These are phyloP conservation scores for Yamadazyma jaroonii DNA, from an alignment of 1,139 yeast genomes.

Conservation along the genomic window DNA sequence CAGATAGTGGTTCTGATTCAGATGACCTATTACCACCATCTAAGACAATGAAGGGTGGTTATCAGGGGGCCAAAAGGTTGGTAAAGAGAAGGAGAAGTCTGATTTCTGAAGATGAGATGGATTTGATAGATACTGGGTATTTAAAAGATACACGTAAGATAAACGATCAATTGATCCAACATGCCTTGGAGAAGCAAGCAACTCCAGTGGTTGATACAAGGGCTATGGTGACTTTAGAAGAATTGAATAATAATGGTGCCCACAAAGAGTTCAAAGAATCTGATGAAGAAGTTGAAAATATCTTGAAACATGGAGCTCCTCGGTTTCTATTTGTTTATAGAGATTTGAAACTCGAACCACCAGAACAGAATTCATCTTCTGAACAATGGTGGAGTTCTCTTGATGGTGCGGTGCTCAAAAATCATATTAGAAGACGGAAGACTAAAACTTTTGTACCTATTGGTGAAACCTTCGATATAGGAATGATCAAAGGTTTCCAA, in stretches of 20 bases:
- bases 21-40: conserved; percentile 2
- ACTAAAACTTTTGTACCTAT: neutral
- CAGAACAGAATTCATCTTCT: too few relatives aligned
- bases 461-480: neutral
- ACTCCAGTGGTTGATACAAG: conserved; percentile 2
- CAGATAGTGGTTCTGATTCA: neutral
- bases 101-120: neutral
- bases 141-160: neutral
- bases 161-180: conserved; percentile 1
- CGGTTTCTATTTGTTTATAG: conserved; percentile 5
- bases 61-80: neutral
- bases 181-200: conserved; percentile 1
- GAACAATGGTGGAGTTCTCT: neutral
- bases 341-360: neutral
- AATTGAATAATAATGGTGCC: conserved; percentile 29
- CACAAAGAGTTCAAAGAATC: neutral
- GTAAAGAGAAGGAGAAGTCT: neutral
- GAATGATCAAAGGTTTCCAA: neutral
- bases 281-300: conserved; percentile 1
- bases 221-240: conserved; percentile 7
- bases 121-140: neutral
- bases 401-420: neutral
- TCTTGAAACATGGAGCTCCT: conserved; percentile 1
- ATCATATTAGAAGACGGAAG: neutral
- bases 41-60: neutral